Conservation (phyloP, 1,139 yeast species). For the Meyerozyma elateridarum region DNA sequence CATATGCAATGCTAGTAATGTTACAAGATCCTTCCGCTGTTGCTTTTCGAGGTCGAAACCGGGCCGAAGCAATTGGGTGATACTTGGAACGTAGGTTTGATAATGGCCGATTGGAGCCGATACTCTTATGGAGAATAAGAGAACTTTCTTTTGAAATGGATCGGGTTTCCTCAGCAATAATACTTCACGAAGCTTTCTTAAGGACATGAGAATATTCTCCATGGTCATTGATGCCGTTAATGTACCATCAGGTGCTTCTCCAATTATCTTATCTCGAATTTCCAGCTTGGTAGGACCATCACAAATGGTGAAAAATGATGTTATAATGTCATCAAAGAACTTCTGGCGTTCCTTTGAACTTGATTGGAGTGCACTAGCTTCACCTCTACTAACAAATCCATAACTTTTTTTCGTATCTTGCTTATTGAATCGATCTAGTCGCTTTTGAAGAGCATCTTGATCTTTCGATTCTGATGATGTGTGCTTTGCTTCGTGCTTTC, state of each 20-base stretch:
- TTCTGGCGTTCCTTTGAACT: slow-evolving; percentile 34
- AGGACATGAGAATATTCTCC: slow-evolving; percentile 24
- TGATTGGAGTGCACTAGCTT: slow-evolving; percentile 45
- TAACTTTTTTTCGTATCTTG: slow-evolving; percentile 18
- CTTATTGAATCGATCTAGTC: slow-evolving; percentile 2
- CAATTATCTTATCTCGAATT: slow-evolving; percentile 4
- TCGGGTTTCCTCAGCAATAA: slow-evolving; percentile 33
- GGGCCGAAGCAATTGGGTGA: slow-evolving; percentile 20
- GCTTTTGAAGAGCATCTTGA: neutral
- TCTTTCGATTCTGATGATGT: too few relatives aligned
- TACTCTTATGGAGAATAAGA: slow-evolving; percentile 44
- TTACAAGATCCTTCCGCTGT: slow-evolving; percentile 38
- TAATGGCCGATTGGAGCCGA: slow-evolving; percentile 46
- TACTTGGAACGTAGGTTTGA: slow-evolving; percentile 55
- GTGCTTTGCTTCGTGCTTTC: too few relatives aligned
- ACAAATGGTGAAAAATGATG: slow-evolving; percentile 26
- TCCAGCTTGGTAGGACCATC: slow-evolving; percentile 15
- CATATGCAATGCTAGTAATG: slow-evolving; percentile 42
- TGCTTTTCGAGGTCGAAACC: slow-evolving; percentile 4
- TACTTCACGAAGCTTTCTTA: slow-evolving; percentile 53
- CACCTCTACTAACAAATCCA: slow-evolving; percentile 59
- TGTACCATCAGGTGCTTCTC: slow-evolving; percentile 5
- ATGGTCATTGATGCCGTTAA: too few relatives aligned
- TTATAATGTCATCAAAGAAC: slow-evolving; percentile 34
- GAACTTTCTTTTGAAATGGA: slow-evolving; percentile 44